Base-by-base conservation (phyloP, 2,329 filamentous ascomycete genomes). In the Xylariomycetidae sp. region DNA sequence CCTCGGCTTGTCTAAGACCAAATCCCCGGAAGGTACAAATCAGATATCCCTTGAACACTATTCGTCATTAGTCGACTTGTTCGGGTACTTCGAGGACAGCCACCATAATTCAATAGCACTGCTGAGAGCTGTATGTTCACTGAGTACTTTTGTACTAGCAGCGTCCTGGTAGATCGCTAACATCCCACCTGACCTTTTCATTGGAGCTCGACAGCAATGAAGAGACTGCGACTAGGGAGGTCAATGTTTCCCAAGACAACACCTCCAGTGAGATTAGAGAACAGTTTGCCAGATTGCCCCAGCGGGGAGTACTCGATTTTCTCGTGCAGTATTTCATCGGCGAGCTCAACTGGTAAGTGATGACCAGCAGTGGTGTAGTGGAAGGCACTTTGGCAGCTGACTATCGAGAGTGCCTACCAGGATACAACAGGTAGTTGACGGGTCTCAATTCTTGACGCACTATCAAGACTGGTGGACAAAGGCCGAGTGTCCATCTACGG, bases 341-440 rank as follows among this genome's bases (percentile, higher is more conserved):
- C 5, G 38, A 48, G 13, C 30, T 48, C 6, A 38, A 41, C 16
- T 48, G 45, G 43, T n/a, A n/a, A n/a, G n/a, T n/a, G n/a, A n/a
- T n/a, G n/a, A n/a, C n/a, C n/a, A n/a, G n/a, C n/a, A n/a, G n/a
- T n/a, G n/a, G n/a, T n/a, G n/a, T n/a, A n/a, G n/a, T n/a, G n/a
- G n/a, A n/a, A n/a, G n/a, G n/a, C n/a, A n/a, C n/a, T n/a, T n/a
- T n/a, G n/a, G n/a, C n/a, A n/a, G n/a, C n/a, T n/a, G n/a, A n/a
- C n/a, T n/a, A n/a, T n/a, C n/a, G n/a, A n/a, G n/a, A n/a, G n/a
- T n/a, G n/a, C n/a, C n/a, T n/a, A n/a, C n/a, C n/a, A n/a, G n/a
- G n/a, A n/a, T n/a, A n/a, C n/a, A n/a, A n/a, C n/a, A n/a, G n/a
- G n/a, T n/a, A n/a, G n/a, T n/a, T n/a, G n/a, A n/a, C n/a, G n/a